Base-by-base conservation (phyloP, 352 stramenopile species). In the Globisporangium camurandrum region DNA sequence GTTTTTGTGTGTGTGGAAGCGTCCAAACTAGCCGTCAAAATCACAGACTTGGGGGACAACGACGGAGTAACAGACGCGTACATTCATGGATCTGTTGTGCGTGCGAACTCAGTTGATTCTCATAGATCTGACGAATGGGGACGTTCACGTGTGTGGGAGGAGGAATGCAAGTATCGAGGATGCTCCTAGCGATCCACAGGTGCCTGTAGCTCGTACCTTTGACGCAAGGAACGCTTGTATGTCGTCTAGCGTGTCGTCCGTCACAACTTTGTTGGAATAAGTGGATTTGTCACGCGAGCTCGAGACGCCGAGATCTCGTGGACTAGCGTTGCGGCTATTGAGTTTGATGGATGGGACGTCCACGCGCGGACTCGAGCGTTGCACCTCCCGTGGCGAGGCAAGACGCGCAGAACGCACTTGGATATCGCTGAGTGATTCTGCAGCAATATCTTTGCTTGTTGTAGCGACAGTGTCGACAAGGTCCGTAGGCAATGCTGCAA, bases 71-170 rank as follows among this genome's bases (percentile, higher is more conserved):
- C 43, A 44, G 4, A 42, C 24, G 42, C 65, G 51, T 61, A 85
- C 75, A 82, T 46, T 84, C 66, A 44, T 72, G 57, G 44, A 87
- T 78, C 20, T 84, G 65, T 51, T 75, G 64, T 36, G 56, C 43
- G 54, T 83, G 58, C 0, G 72, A 72, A 20, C 57, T 75, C 49
- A 72, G 74, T 49, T 74, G 72, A 51, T 77, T 81, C 26, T 77
- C 68, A 3, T 45, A 27, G 50, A 86, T 68, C 71, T 86, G 39
- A 20, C 23, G 9, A 46, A 20, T 27, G 38, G 2, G 7, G n/a
- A 24, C 1, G 19, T 1, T 44, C 9, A 26, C 19, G 19, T 44
- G 30, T 34, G 6, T 11, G 30, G 6, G 30, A 12, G 6, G 6
- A 11, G 11, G 6, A 6, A 11, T 34, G 6, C 30, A 17, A 39